Evolutionary conservation across 106 monocot species (phyloP).

Genomic region (Agapanthus africanus): DNA sequence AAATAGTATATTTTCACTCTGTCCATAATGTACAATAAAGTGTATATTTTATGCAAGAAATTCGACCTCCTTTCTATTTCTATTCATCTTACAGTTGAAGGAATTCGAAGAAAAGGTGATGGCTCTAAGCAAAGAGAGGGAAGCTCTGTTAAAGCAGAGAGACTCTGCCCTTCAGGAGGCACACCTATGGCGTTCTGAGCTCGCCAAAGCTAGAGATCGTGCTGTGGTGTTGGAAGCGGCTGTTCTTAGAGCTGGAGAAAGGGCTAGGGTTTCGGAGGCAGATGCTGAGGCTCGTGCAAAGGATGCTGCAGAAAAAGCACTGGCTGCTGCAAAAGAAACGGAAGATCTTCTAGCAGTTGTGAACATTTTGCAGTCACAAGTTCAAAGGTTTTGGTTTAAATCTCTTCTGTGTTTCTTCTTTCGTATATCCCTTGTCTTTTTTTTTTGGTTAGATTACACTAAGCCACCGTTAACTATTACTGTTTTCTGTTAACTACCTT

Average conservation of each 20-base stretch:
- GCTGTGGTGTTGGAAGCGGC: conserved; percentile 88
- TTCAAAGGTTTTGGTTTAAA: conserved; percentile 56
- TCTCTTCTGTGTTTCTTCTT: neutral
- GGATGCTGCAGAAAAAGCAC: conserved; percentile 50
- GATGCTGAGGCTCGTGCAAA: conserved; percentile 59
- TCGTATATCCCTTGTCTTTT: too few relatives aligned
- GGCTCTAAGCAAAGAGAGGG: conserved; percentile 48
- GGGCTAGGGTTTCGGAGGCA: conserved; percentile 63
- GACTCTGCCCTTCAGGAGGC: conserved; percentile 83
- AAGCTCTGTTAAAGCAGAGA: conserved; percentile 55
- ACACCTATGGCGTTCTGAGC: conserved; percentile 83
- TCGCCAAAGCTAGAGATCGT: conserved; percentile 87
- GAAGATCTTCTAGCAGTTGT: conserved; percentile 75
- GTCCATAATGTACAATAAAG: neutral
- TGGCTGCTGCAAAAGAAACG: conserved; percentile 63
- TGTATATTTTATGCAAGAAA: neutral
- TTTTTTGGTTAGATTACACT: too few relatives aligned
- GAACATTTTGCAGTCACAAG: conserved; percentile 63
- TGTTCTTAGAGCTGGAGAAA: conserved; percentile 86
- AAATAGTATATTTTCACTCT: neutral
- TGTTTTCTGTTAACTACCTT: too few relatives aligned
- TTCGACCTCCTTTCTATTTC: neutral
- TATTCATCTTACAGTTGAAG: conserved; percentile 38
- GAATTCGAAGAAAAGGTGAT: conserved; percentile 60
- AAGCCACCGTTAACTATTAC: too few relatives aligned